Evolutionary conservation across 2,329 filamentous ascomycete species (phyloP).

Genomic region (Graphiopsis chlorocephala): DNA sequence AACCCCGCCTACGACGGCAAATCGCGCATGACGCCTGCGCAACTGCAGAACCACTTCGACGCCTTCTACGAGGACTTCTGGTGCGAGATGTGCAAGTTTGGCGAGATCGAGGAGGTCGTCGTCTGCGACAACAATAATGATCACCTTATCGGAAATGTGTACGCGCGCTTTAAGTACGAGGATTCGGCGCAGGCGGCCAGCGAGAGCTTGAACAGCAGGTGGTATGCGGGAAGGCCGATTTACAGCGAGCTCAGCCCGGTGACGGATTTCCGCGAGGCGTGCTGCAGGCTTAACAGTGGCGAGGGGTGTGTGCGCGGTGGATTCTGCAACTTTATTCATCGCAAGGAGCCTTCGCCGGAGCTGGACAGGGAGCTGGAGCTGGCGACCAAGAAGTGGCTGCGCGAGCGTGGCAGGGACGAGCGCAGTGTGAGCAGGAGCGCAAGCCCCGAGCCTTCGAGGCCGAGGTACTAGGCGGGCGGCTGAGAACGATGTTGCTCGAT

Average conservation of each 20-base stretch:
- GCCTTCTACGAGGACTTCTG: slow-evolving; percentile 99
- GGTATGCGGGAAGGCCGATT: slow-evolving; percentile 95
- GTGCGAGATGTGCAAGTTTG: slow-evolving; percentile 99
- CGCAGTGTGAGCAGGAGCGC: slow-evolving; percentile 79
- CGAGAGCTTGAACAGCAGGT: slow-evolving; percentile 88
- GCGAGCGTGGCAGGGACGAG: slow-evolving; percentile 76
- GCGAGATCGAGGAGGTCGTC: slow-evolving; percentile 94
- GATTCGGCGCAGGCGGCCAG: slow-evolving; percentile 90
- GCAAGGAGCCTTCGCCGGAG: slow-evolving; percentile 89
- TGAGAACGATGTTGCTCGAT: neutral
- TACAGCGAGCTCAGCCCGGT: slow-evolving; percentile 97
- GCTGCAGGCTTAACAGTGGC: slow-evolving; percentile 88
- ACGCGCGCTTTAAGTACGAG: slow-evolving; percentile 99
- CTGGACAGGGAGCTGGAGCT: slow-evolving; percentile 84
- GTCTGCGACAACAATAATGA: slow-evolving; percentile 99
- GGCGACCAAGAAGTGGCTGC: slow-evolving; percentile 94
- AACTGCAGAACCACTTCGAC: slow-evolving; percentile 99
- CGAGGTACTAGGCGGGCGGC: slow-evolving; percentile 56
- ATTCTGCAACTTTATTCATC: slow-evolving; percentile 99
- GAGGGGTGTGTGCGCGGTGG: slow-evolving; percentile 94
- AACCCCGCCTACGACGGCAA: slow-evolving; percentile 85
- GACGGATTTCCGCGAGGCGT: slow-evolving; percentile 96
- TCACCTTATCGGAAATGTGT: slow-evolving; percentile 97
- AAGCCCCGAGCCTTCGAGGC: slow-evolving; percentile 77
- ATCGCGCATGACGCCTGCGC: slow-evolving; percentile 89